Evolutionary conservation across 2,329 filamentous ascomycete species (phyloP).

Genomic region (Ilyonectria sp.): DNA sequence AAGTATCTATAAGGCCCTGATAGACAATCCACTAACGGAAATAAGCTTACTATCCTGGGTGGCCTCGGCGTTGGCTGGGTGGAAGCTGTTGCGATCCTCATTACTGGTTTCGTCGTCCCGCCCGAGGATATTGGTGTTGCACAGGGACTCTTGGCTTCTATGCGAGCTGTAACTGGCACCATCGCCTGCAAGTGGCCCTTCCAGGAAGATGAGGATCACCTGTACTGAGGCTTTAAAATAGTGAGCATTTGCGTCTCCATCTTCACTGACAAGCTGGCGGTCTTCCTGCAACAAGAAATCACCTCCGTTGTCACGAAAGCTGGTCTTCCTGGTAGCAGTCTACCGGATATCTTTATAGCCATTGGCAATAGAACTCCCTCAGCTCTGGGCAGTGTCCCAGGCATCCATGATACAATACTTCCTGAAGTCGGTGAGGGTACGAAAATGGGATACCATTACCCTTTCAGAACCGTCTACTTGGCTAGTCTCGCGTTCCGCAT

Average conservation of each 20-base stretch:
- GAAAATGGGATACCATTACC: not conserved
- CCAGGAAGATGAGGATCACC: not conserved
- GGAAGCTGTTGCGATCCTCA: constrained; percentile 7
- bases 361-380: not conserved
- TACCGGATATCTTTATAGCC: not conserved
- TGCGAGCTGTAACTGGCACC: not conserved
- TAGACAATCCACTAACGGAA: not conserved
- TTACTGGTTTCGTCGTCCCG: constrained; percentile 12
- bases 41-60: not conserved
- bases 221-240: not conserved
- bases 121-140: constrained; percentile 6
- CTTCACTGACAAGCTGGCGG: not conserved
- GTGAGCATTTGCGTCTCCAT: constrained; percentile 4
- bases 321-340: not conserved
- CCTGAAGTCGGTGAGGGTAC: not conserved
- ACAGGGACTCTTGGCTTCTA: not conserved
- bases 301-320: not conserved
- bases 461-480: not conserved
- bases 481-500: not conserved
- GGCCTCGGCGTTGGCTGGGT: constrained; percentile 13
- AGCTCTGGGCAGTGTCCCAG: not conserved
- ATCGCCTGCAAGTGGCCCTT: not conserved
- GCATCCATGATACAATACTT: not conserved
- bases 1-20: not conserved
- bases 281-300: not conserved